These are phyloP conservation scores for Schoenoplectus tabernaemontani DNA, from an alignment of 202 grass and related monocot species.

Conservation along the genomic window DNA sequence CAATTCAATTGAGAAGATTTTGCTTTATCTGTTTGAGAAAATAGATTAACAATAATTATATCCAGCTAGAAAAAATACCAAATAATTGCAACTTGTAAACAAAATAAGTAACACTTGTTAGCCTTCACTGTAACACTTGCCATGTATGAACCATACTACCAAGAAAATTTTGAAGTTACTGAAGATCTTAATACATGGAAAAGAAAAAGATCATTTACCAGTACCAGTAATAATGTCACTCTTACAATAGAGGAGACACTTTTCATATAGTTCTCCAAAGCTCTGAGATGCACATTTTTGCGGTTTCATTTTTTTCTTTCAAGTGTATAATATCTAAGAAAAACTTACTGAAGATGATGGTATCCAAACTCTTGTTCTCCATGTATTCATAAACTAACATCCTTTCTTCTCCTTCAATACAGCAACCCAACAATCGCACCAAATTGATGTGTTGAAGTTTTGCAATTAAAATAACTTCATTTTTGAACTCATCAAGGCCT, in stretches of 20 bases:
- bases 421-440: slow-evolving; percentile 65
- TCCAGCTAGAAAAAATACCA: neutral
- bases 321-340: neutral
- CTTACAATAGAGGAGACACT: too few species aligned
- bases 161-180: neutral
- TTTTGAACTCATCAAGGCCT: slow-evolving; percentile 82
- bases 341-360: slow-evolving; percentile 61
- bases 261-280: too few species aligned
- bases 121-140: neutral
- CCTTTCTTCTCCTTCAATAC: slow-evolving; percentile 65
- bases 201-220: neutral
- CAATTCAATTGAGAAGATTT: slow-evolving; percentile 39
- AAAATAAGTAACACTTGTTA: neutral
- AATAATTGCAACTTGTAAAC: neutral
- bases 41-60: neutral
- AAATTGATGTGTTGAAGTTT: slow-evolving; percentile 86
- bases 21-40: slow-evolving; percentile 36
- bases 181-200: too few species aligned
- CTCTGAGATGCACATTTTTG: neutral
- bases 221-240: neutral
- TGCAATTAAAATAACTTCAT: slow-evolving; percentile 73
- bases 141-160: neutral
- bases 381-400: slow-evolving; percentile 77
- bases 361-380: slow-evolving; percentile 75
- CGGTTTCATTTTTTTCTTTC: neutral